phyloP scores from a whole-genome alignment of 805 yeast species.

The Priceomyces medius region DNA sequence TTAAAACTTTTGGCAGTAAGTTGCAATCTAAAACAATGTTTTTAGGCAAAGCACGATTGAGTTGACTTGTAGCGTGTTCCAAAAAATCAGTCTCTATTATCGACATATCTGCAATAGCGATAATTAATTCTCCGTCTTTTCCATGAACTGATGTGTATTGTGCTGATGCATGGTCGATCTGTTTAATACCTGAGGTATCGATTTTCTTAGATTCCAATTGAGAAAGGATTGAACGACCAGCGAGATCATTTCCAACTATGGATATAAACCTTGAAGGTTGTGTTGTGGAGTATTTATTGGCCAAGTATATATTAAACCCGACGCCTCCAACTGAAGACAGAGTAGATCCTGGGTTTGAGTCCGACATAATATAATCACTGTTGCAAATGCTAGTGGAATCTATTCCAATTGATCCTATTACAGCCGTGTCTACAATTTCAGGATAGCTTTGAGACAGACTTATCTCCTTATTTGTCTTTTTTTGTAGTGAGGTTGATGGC shows the following conservation, averaged over 20 bases:
- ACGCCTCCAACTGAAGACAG: constrained; percentile 75
- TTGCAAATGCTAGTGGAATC: constrained; percentile 62
- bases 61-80: constrained; percentile 40
- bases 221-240: constrained; percentile 44
- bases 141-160: constrained; percentile 74
- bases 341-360: constrained; percentile 73
- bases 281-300: constrained; percentile 40
- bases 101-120: constrained; percentile 87
- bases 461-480: background rate
- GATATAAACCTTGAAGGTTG: constrained; percentile 48
- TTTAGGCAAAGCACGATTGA: constrained; percentile 45
- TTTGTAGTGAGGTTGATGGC: constrained; percentile 5
- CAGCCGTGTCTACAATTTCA: constrained; percentile 32
- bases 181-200: constrained; percentile 40
- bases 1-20: constrained; percentile 45
- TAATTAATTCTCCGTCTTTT: constrained; percentile 56
- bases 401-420: constrained; percentile 75
- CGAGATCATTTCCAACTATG: constrained; percentile 57
- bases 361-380: constrained; percentile 32
- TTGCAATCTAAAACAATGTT: constrained; percentile 68
- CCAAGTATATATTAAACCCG: constrained; percentile 75
- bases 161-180: constrained; percentile 45
- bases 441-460: background rate
- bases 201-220: constrained; percentile 25
- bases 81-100: constrained; percentile 50